A percentile compares a stretch with the other conserved stretches of the same genome.
Conservation (phyloP, 352 stramenopile species). For the Pythium pectinolyticum region DNA sequence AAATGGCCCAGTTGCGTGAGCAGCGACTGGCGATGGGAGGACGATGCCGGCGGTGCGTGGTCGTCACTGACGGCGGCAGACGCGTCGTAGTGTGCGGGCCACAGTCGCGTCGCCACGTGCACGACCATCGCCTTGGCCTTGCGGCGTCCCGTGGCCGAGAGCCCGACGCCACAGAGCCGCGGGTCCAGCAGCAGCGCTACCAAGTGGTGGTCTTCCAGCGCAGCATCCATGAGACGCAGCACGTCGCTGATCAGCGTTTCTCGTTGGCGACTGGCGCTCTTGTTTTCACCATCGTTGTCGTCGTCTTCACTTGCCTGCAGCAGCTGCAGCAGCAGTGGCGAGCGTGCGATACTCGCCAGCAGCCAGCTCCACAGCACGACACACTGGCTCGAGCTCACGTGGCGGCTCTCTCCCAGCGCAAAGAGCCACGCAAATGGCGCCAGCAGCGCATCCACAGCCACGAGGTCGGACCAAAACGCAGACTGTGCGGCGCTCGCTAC, state of each 20-base stretch:
- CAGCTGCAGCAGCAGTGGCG: constrained; percentile 16
- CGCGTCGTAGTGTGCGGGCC: not conserved
- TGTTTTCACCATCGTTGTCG: too few relatives aligned
- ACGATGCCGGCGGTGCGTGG: constrained; percentile 15
- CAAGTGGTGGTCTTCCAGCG: constrained; percentile 40
- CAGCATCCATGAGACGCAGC: constrained; percentile 4
- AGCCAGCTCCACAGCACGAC: constrained; percentile 54
- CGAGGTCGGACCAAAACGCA: constrained; percentile 40
- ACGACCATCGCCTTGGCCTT: constrained; percentile 49
- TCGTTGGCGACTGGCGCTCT: constrained; percentile 11
- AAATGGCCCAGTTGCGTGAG: constrained; percentile 44
- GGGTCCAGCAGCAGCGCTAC: constrained; percentile 51
- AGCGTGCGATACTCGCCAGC: constrained; percentile 25
- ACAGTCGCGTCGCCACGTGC: constrained; percentile 32
- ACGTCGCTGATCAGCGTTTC: constrained; percentile 3
- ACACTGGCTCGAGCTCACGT: constrained; percentile 41
- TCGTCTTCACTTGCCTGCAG: too few relatives aligned
- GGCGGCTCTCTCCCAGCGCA: constrained; percentile 36
- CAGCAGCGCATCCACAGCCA: constrained; percentile 35
- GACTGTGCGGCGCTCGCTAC: constrained; percentile 1
- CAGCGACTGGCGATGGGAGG: constrained; percentile 21
- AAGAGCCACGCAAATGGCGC: constrained; percentile 50
- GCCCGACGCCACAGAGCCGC: constrained; percentile 37
- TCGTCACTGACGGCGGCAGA: not conserved
- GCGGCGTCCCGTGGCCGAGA: constrained; percentile 43